Conservation (phyloP, 345 rosid species). For the Dimocarpus longan region DNA sequence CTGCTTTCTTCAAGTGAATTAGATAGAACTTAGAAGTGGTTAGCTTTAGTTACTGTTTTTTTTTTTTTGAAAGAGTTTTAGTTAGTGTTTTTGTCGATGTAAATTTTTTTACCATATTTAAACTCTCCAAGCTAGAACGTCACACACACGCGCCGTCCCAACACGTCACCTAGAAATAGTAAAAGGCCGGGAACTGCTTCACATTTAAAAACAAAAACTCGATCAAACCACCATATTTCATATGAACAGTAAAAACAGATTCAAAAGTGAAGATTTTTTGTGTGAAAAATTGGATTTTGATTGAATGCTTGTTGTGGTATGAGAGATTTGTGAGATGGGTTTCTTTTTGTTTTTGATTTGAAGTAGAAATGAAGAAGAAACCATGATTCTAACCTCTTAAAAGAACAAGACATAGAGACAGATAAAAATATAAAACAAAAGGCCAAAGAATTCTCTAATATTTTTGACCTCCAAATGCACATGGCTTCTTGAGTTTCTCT, state of each 20-base stretch:
- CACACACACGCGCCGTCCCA: conserved; percentile 31
- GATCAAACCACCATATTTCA: neutral
- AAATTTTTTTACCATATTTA: too few relatives aligned
- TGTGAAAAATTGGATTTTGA: neutral
- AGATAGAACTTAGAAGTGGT: neutral
- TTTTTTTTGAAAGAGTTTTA: neutral
- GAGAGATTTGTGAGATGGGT: neutral
- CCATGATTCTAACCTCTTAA: conserved; percentile 27
- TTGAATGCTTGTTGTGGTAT: neutral
- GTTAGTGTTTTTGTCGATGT: neutral
- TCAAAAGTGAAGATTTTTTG: neutral
- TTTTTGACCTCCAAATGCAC: conserved; percentile 69
- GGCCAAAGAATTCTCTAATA: conserved; percentile 45
- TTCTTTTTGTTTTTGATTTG: neutral
- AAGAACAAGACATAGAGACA: conserved; percentile 21
- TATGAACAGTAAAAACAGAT: neutral
- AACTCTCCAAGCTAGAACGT: conserved; percentile 10
- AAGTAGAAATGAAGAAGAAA: conserved; percentile 16
- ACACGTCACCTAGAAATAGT: conserved; percentile 39
- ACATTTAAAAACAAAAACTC: neutral
- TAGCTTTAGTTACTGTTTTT: neutral
- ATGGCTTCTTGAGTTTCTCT: conserved; percentile 53
- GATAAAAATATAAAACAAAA: conserved; percentile 15
- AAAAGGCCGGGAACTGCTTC: conserved; percentile 42
- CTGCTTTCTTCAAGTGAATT: neutral